Evolutionary conservation across 805 yeast species (phyloP).

Genomic region (Komagataella pastoris): DNA sequence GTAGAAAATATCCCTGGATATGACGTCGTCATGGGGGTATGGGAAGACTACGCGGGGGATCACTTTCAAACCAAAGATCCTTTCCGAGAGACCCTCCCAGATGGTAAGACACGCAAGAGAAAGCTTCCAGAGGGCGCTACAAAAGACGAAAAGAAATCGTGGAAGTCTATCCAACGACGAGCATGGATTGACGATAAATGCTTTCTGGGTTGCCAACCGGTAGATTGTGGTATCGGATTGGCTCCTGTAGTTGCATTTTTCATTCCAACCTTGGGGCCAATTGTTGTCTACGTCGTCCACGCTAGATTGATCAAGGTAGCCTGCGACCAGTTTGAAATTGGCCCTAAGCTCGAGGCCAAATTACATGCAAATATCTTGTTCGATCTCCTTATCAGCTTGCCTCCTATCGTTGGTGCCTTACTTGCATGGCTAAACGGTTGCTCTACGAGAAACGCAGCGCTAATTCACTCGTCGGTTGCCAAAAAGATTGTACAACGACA

Average conservation of each 20-base stretch:
- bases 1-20: constrained; percentile 46
- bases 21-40: constrained; percentile 37
- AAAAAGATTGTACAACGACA: background rate
- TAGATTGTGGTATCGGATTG: constrained; percentile 66
- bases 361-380: constrained; percentile 65
- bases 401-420: constrained; percentile 71
- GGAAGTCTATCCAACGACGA: constrained; percentile 59
- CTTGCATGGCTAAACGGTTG: constrained; percentile 76
- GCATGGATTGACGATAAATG: constrained; percentile 89
- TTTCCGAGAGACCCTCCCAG: constrained; percentile 31
- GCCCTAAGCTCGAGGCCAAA: constrained; percentile 45
- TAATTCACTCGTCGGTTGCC: constrained; percentile 31
- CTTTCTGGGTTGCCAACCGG: constrained; percentile 64
- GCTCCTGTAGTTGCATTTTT: constrained; percentile 55
- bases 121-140: constrained; percentile 46
- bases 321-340: constrained; percentile 40
- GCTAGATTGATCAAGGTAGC: constrained; percentile 52
- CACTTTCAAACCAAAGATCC: constrained; percentile 56
- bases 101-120: constrained; percentile 43
- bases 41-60: constrained; percentile 59
- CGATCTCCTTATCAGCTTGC: constrained; percentile 62
- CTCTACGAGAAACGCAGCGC: constrained; percentile 80
- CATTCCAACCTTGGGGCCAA: constrained; percentile 78
- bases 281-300: constrained; percentile 69
- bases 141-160: constrained; percentile 46